These are phyloP conservation scores for Aspergillus sp. DNA, from an alignment of 2,329 filamentous ascomycete species.

Conservation along the genomic window DNA sequence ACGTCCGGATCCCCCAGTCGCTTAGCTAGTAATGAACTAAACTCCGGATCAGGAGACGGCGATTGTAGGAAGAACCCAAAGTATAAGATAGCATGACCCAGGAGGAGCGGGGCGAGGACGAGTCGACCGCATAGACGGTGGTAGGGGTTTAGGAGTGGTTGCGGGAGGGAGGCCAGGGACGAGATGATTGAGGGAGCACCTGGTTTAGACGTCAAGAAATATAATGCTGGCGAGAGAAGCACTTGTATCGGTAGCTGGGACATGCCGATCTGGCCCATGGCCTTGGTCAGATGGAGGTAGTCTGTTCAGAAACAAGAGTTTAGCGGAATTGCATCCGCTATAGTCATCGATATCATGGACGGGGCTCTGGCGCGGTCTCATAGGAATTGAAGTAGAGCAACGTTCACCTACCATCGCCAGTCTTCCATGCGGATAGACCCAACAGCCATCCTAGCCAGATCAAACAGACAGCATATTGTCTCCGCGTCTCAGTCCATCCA, in stretches of 20 bases:
- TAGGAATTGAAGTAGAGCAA: too few relatives aligned
- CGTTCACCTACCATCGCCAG: constrained; percentile 46
- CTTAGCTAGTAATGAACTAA: constrained; percentile 41
- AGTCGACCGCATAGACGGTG: constrained; percentile 55
- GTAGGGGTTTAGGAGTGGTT: constrained; percentile 49
- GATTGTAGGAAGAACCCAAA: constrained; percentile 51
- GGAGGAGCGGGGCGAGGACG: constrained; percentile 45
- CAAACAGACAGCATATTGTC: constrained; percentile 43
- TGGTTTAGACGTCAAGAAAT: constrained; percentile 40
- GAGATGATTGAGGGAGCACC: constrained; percentile 44
- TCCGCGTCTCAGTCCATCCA: constrained; percentile 44
- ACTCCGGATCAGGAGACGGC: constrained; percentile 24
- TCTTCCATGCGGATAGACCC: constrained; percentile 44
- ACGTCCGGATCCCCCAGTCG: constrained; percentile 53
- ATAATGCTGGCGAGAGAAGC: constrained; percentile 41
- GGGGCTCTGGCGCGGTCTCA: too few relatives aligned
- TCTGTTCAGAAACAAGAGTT: constrained; percentile 34
- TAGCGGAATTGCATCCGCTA: neutral
- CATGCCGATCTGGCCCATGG: constrained; percentile 52
- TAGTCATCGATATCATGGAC: too few relatives aligned
- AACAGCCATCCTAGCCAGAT: constrained; percentile 50
- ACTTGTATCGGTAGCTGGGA: constrained; percentile 57
- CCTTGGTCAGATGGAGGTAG: constrained; percentile 58
- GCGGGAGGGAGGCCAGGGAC: constrained; percentile 47
- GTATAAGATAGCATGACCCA: constrained; percentile 50